Base-by-base conservation (phyloP, 1,284 basidiomycete species). In the Ganoderma leucocontextum region DNA sequence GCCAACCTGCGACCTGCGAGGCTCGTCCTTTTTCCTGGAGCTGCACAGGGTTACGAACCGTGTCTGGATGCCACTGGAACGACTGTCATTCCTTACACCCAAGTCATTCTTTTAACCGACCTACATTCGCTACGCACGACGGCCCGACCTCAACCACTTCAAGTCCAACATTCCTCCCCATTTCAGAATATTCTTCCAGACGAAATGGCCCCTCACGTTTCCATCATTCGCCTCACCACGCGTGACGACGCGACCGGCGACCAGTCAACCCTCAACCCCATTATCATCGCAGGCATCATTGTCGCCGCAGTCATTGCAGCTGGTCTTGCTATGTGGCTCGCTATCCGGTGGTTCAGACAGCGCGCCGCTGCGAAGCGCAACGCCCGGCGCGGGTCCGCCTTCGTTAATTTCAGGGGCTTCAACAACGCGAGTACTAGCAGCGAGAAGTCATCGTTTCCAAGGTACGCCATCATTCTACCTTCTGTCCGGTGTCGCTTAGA, bases 231-330 rank as follows among this genome's bases (percentile, higher is more conserved):
- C 53, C 47, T 72, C 49, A 10, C 38, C 53, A n/a, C 60, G 33
- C 67, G 69, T 61, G 63, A 64, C 49, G 61, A 62, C 35, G 25
- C 71, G 12, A 49, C 42, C 15, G 62, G 53, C 35, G 68, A 67
- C 17, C 53, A 69, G 41, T 55, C 63, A n/a, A 47, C 39, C 52
- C 10, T 78, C 19, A 75, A 69, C 62, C 81, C 84, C 1, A 76
- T 81, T 36, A 81, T 83, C 72, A 82, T 90, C 62, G 83, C 78
- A 62, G 88, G 85, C 19, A 82, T 87, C 72, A 79, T 80, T 15
- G 71, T 87, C 10, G 82, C 82, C n/a, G 83, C 80, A n/a, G 75
- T 81, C 52, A 72, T 83, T 62, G 67, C 83, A 8, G 70, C 81
- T 59, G 78, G 74, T 64, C 70, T 86, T 41, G 72, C 70, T 55